Evolutionary conservation across 140 eudicot genomes (phyloP).

Genomic region (Oenanthe javanica): DNA sequence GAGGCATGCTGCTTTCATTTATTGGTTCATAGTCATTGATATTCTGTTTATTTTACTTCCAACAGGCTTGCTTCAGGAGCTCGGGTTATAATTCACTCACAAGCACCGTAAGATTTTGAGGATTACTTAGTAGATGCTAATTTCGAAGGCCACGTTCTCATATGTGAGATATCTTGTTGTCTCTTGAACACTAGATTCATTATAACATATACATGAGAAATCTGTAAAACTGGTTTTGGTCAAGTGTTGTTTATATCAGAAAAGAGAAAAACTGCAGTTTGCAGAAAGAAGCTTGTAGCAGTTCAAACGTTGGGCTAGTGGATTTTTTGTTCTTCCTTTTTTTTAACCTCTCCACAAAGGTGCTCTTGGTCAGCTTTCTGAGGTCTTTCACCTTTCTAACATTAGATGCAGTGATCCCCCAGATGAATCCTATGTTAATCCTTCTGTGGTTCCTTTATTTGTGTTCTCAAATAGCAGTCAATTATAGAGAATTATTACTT

Average conservation of each 20-base stretch:
- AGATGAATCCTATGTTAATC: background rate
- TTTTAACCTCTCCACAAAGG: background rate
- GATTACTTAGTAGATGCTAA: no score
- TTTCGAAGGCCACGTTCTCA: background rate
- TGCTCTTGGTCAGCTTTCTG: background rate
- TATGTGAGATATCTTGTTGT: background rate
- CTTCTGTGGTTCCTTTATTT: background rate
- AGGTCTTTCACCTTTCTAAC: background rate
- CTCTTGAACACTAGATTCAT: background rate
- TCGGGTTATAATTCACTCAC: conserved; percentile 83
- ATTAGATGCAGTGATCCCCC: background rate
- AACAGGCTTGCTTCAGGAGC: conserved; percentile 99
- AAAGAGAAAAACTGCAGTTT: conserved; percentile 1
- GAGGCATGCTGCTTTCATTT: background rate
- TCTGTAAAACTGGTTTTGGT: background rate
- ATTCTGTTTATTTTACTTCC: conserved; percentile 16
- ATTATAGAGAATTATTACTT: no score
- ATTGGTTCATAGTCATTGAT: conserved; percentile 27
- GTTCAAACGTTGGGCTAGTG: background rate
- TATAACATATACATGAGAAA: background rate
- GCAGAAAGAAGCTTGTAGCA: background rate
- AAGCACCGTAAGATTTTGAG: conserved; percentile 27
- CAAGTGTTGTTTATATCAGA: background rate
- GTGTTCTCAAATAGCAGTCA: background rate
- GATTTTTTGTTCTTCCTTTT: background rate